Evolutionary conservation across 345 rosid species (phyloP).

Genomic region (Litchi chinensis): DNA sequence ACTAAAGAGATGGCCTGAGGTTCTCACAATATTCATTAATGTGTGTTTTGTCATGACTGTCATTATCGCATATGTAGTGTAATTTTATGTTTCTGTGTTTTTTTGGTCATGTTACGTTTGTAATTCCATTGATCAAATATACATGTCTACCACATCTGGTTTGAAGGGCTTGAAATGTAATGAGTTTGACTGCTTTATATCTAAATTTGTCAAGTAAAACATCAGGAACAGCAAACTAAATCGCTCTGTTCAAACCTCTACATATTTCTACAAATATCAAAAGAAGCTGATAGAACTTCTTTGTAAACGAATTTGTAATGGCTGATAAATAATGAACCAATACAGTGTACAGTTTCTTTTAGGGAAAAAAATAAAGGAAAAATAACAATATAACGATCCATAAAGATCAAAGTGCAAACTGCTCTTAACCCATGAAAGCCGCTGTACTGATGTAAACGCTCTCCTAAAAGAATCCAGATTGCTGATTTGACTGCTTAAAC

Average conservation of each 20-base stretch:
- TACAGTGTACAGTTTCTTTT: not conserved
- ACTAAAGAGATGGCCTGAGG: not conserved
- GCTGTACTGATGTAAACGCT: not conserved
- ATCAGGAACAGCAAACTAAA: conserved; percentile 16
- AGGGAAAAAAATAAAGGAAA: not conserved
- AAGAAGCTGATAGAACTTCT: not conserved
- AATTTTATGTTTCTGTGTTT: not conserved
- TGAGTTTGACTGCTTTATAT: conserved; percentile 72
- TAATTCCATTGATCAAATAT: not conserved
- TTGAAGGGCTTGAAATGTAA: conserved; percentile 79
- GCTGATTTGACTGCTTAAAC: not conserved
- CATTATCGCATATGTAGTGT: not conserved
- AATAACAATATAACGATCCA: not conserved
- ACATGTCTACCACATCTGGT: conserved; percentile 26
- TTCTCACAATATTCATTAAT: too few species aligned
- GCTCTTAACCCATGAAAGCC: conserved; percentile 9
- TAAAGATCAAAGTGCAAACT: not conserved
- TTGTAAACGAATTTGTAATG: not conserved
- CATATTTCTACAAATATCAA: conserved; percentile 7
- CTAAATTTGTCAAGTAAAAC: conserved; percentile 63
- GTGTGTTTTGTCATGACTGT: not conserved
- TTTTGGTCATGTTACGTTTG: not conserved
- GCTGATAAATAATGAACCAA: not conserved
- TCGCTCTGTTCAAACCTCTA: not conserved
- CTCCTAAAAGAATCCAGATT: not conserved